Percentiles rank a stretch among this genome's conserved stretches.
Conservation (phyloP, 768 basidiomycete genomes). For the Coprinellus micaceus region DNA sequence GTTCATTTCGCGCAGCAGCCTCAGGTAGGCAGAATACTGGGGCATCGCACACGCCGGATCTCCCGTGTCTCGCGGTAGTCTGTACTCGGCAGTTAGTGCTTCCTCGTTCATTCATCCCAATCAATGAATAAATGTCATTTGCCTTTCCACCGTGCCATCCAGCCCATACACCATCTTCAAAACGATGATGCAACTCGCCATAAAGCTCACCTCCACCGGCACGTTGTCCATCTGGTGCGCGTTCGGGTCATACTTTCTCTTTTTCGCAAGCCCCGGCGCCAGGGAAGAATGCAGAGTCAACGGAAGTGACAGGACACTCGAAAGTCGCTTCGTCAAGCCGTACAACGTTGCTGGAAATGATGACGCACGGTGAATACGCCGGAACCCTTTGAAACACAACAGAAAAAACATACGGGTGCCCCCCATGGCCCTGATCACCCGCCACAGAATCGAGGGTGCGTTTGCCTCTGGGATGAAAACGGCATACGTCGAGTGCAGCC, state of each 20-base stretch:
- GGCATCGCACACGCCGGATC: constrained; percentile 67
- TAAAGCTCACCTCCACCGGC: constrained; percentile 63
- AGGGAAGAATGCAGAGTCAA: constrained; percentile 57
- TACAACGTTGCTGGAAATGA: constrained; percentile 58
- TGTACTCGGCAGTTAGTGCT: constrained; percentile 23
- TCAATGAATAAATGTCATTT: constrained; percentile 17
- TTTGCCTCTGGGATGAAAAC: constrained; percentile 73
- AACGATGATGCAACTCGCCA: constrained; percentile 59
- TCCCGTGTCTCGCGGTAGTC: constrained; percentile 38
- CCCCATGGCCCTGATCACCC: constrained; percentile 59
- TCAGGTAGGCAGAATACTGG: constrained; percentile 44
- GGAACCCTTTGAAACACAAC: background rate
- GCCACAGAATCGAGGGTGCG: constrained; percentile 74
- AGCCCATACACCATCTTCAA: constrained; percentile 86
- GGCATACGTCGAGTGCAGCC: constrained; percentile 49
- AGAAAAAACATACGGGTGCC: constrained; percentile 63
- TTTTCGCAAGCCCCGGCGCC: constrained; percentile 36
- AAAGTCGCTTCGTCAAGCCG: constrained; percentile 56
- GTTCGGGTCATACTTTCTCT: constrained; percentile 36
- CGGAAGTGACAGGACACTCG: constrained; percentile 51
- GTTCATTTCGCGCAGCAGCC: constrained; percentile 34
- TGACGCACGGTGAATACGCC: background rate
- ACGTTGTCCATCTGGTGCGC: constrained; percentile 58
- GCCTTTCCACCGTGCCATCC: constrained; percentile 63
- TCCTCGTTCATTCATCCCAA: constrained; percentile 11